Base-by-base conservation (phyloP, 768 basidiomycete genomes). In the Ramaria sp. region DNA sequence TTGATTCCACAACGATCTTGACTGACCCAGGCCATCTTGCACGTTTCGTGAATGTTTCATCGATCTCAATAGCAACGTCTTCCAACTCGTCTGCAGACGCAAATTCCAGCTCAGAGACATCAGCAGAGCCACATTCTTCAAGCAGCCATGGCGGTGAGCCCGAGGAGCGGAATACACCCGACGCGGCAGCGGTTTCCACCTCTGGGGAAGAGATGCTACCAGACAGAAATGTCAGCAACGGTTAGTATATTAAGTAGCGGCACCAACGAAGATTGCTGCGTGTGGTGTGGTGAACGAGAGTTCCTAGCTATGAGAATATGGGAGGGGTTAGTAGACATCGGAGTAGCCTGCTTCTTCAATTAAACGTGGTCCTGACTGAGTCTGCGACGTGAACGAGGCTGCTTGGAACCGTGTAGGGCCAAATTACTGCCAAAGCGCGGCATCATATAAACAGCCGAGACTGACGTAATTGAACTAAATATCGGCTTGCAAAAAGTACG, bases 221-320 rank as follows among this genome's bases (percentile, higher is more conserved):
- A 4, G 88, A 89, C 6, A 86, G 87, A 63, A 3, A 49, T 30
- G 22, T 49, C n/a, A 27, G 24, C 19, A 11, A 31, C 2, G 4
- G 27, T 30, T 30, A 15, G 24, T 27, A 30, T 30, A 49, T n/a
- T 3, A 17, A 22, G n/a, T n/a, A 49, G n/a, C 12, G 6, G 22
- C 31, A 49, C 55, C 31, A 13, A 57, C 55, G 55, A 57, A 13
- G 55, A 57, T 7, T 37, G 42, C 17, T 57, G 55, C 17, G 55
- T 38, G 31, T 86, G 86, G 63, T 83, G 82, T 3, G 74, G 76
- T 12, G 88, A 85, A 41, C 89, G 77, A 17, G 90, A 89, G 62
- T 87, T 86, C 64, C 90, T 83, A 9, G 90, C 90, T 60, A 92
- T 91, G 66, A 92, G 85, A 61, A 91, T 87, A 66, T 91, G 88